Evolutionary conservation across 2,329 filamentous ascomycete genomes (phyloP).

Genomic region (Aspergillus sp.): DNA sequence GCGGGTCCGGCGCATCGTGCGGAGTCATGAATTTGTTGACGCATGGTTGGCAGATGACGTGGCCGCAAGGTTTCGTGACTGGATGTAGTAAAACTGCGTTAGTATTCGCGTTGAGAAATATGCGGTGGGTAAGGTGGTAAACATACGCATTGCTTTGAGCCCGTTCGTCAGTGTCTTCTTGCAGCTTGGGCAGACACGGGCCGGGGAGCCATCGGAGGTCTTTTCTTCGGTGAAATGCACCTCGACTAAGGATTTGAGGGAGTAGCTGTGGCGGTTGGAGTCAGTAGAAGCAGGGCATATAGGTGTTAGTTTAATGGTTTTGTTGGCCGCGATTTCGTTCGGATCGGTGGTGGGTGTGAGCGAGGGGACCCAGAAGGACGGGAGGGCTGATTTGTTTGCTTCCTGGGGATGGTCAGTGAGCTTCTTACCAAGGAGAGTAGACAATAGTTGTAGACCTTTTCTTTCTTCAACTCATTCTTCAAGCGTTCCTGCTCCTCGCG

Average conservation of each 20-base stretch:
- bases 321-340: conserved; percentile 58
- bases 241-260: conserved; percentile 73
- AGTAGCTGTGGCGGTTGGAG: conserved; percentile 69
- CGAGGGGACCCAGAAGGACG: conserved; percentile 91
- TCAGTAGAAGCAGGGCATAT: conserved; percentile 74
- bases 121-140: too few relatives aligned
- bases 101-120: too few relatives aligned
- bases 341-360: conserved; percentile 69
- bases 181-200: conserved; percentile 77
- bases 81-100: background rate
- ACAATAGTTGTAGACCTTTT: conserved; percentile 58
- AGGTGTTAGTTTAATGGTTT: conserved; percentile 66
- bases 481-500: conserved; percentile 69
- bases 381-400: conserved; percentile 67
- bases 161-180: conserved; percentile 80
- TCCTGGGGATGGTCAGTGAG: conserved; percentile 35
- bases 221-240: conserved; percentile 76
- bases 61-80: conserved; percentile 83
- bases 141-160: conserved; percentile 69
- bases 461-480: conserved; percentile 68
- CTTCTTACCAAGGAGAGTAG: background rate
- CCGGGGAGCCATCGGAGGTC: conserved; percentile 49
- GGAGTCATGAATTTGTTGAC: conserved; percentile 78
- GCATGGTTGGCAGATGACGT: conserved; percentile 85
- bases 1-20: conserved; percentile 57